Conservation (phyloP, 768 basidiomycete genomes). For the Inosperma sp. region DNA sequence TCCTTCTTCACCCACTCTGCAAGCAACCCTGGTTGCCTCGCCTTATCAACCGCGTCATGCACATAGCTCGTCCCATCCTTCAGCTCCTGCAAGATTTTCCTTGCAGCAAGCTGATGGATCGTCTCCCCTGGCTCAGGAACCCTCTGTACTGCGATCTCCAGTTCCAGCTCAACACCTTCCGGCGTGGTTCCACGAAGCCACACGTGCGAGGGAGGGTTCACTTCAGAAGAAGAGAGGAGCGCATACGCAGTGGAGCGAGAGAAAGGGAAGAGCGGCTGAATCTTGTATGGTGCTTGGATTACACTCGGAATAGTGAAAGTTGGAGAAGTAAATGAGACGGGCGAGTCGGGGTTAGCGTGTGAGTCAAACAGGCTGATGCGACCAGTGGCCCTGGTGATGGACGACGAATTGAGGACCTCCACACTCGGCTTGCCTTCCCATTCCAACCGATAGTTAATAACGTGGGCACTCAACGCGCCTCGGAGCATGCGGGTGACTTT, state of each 20-base stretch:
- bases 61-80: slow-evolving; percentile 6
- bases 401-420: background rate
- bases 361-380: background rate
- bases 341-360: background rate
- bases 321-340: slow-evolving; percentile 1
- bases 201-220: background rate
- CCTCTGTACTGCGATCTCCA: slow-evolving; percentile 1
- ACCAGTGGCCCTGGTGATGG: background rate
- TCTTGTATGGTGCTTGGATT: slow-evolving; percentile 5
- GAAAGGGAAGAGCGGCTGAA: slow-evolving; percentile 3
- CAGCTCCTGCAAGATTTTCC: slow-evolving; percentile 7
- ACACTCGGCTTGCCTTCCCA: slow-evolving; percentile 1
- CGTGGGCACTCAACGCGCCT: background rate
- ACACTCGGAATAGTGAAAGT: background rate
- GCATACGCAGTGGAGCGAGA: slow-evolving; percentile 1
- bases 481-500: slow-evolving; percentile 5
- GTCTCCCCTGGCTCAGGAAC: background rate
- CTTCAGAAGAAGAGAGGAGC: background rate
- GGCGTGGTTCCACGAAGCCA: slow-evolving; percentile 4
- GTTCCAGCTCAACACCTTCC: slow-evolving; percentile 1
- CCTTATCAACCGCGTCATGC: background rate
- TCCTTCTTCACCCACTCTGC: slow-evolving; percentile 7
- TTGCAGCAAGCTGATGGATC: slow-evolving; percentile 8
- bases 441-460: slow-evolving; percentile 3
- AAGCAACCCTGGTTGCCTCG: background rate